Percentiles rank a stretch among this genome's conserved stretches.
Evolutionary conservation across 768 basidiomycete genomes (phyloP).

Genomic region (Psilocybe subaeruginosa): DNA sequence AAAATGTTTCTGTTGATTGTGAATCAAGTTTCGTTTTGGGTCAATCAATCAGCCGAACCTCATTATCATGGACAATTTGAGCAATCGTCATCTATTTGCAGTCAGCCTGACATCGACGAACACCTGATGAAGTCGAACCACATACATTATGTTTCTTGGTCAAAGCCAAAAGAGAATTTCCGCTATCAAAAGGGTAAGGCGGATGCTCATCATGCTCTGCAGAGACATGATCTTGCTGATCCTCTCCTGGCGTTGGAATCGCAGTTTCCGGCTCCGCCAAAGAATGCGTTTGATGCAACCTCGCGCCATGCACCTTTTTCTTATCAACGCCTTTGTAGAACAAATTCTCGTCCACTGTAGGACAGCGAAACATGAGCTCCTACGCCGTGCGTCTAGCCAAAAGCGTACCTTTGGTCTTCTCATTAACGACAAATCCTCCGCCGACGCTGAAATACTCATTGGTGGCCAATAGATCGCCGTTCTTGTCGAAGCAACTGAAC

Average conservation of each 20-base stretch:
- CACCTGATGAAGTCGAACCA: conserved; percentile 15
- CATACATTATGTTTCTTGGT: conserved; percentile 84
- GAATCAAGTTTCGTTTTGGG: too few relatives aligned
- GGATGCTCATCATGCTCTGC: conserved; percentile 51
- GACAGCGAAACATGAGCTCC: too few relatives aligned
- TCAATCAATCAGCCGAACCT: conserved; percentile 38
- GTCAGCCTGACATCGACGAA: conserved; percentile 6
- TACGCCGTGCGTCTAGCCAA: too few relatives aligned
- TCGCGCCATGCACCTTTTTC: conserved; percentile 74
- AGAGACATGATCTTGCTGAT: too few relatives aligned
- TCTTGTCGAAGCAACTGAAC: conserved; percentile 79
- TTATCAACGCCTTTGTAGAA: conserved; percentile 95
- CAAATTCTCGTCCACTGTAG: conserved; percentile 84
- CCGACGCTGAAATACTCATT: conserved; percentile 97
- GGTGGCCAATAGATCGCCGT: conserved; percentile 89
- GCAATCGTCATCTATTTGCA: conserved; percentile 83
- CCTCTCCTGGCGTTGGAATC: conserved; percentile 13
- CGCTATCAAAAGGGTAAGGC: conserved; percentile 83
- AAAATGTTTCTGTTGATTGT: conserved; percentile 51
- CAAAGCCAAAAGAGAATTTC: conserved; percentile 71
- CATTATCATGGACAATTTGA: conserved; percentile 93
- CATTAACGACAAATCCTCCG: conserved; percentile 94
- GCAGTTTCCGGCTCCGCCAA: conserved; percentile 34
- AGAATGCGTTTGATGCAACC: conserved; percentile 68
- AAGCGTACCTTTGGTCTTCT: conserved; percentile 79